Conservation (phyloP, 139 green algal species). For the Dunaliella primolecta region DNA sequence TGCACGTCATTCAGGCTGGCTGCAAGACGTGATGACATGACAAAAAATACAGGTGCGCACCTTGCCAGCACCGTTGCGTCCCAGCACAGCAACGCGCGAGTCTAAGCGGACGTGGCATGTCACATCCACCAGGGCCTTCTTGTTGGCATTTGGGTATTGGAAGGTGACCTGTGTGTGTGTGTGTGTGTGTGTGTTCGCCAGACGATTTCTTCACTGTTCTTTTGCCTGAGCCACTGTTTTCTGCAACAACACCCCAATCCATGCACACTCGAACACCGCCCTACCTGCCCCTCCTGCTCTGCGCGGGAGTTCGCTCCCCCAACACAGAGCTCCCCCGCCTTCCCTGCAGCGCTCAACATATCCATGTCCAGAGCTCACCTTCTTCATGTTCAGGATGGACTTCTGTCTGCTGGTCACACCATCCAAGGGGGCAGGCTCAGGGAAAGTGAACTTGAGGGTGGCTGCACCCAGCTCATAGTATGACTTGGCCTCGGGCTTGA, state of each 20-base stretch:
- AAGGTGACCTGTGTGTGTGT: constrained; percentile 33
- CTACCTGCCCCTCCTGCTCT: too few relatives aligned
- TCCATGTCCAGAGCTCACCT: too few relatives aligned
- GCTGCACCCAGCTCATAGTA: constrained; percentile 81
- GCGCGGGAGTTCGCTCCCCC: too few relatives aligned
- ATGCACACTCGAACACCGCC: too few relatives aligned
- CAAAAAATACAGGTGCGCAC: not conserved
- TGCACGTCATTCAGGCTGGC: too few relatives aligned
- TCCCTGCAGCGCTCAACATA: too few relatives aligned
- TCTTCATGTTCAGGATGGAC: constrained; percentile 43
- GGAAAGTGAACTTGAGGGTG: constrained; percentile 78
- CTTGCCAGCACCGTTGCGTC: constrained; percentile 52
- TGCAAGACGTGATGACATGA: too few relatives aligned
- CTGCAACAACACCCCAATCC: too few relatives aligned
- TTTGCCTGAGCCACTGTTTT: too few relatives aligned
- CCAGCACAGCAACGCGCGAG: constrained; percentile 80
- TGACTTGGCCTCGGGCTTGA: constrained; percentile 71
- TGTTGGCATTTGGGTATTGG: constrained; percentile 34
- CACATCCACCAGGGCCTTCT: constrained; percentile 40
- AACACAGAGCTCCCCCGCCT: too few relatives aligned
- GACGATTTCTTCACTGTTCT: too few relatives aligned
- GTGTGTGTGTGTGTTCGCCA: not conserved
- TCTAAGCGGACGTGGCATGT: constrained; percentile 59
- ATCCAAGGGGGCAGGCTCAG: constrained; percentile 80
- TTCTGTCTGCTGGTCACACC: constrained; percentile 89